Evolutionary conservation across 208 protist species (phyloP), one percentile per base, ranked within the genome.

Genomic region (Crithidia bombi): DNA sequence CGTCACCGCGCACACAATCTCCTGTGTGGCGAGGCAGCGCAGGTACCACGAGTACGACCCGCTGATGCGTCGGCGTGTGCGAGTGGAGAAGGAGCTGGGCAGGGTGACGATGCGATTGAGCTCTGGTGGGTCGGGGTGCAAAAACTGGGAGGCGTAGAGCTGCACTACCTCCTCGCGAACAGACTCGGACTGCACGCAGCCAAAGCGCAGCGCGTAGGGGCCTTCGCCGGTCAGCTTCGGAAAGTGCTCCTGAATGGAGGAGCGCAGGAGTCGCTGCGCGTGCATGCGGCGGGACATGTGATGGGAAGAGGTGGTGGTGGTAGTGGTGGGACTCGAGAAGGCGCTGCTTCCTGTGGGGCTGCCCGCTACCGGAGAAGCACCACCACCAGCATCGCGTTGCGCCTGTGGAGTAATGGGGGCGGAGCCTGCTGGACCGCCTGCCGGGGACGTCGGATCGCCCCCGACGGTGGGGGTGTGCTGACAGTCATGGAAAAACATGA

Each of bases 71-170:
- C 81, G 72, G 15, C 91, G 83, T 2, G 91, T 96, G 47, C 91
- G 87, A 12, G 88, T 94, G 36, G 84, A 92, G 44, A 82, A 78
- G 21, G 72, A 81, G 39, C 85, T 86, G 3, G 87, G 87, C 44
- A 92, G 73, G 28, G 64, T 82, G 21, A 96, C 91, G 23, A 96
- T 76, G 28, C 74, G 59, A 51, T 90, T 74, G 39, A 96, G 49
- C 65, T 93, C 86, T 26, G 78, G 75, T 30, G 82, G 88, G 62
- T 93, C 88, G n/a, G 91, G 91, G 62, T 87, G 78, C 35, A 83
- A 65, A 58, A 96, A 96, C 73, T 96, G 91, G 14, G 84, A 81
- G 28, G 83, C 78, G 79, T 92, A 96, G n/a, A 96, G 73, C 46
- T 92, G 85, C 17, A 91, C 78, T 41, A 89, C 85, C 68, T 85